Conservation (phyloP, 371 early-diverging fungal genomes). For the Dichotomocladium elegans region DNA sequence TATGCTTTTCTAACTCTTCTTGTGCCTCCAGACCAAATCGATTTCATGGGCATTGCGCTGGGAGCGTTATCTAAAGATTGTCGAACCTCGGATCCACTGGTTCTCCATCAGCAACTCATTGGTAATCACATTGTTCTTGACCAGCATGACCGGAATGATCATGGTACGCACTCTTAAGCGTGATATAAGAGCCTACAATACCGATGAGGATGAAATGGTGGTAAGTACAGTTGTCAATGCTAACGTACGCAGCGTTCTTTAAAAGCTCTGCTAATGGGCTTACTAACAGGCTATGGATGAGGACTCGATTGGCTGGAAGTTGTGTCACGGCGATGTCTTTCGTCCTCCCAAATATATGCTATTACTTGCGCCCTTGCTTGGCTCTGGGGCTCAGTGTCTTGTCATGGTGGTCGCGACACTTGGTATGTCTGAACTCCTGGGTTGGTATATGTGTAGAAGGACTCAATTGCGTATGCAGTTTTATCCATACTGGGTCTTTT, state of each 20-base stretch:
- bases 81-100: constrained; percentile 65
- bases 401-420: constrained; percentile 58
- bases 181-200: constrained; percentile 86
- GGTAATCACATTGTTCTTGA: constrained; percentile 71
- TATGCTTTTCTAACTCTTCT: no score
- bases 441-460: neutral
- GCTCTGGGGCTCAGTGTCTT: constrained; percentile 77
- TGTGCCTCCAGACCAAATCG: constrained; percentile 36
- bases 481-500: constrained; percentile 77
- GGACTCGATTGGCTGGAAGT: constrained; percentile 88
- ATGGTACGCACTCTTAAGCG: constrained; percentile 78
- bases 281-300: constrained; percentile 67
- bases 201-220: constrained; percentile 27
- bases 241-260: no score
- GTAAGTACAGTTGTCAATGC: no score
- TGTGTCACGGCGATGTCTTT: constrained; percentile 87
- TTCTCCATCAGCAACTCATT: constrained; percentile 81
- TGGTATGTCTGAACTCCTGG: constrained; percentile 5
- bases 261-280: no score
- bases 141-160: constrained; percentile 85
- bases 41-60: constrained; percentile 56
- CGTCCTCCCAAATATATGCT: constrained; percentile 60
- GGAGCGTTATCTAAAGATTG: constrained; percentile 44
- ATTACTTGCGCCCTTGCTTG: constrained; percentile 69
- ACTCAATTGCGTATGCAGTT: constrained; percentile 20